Evolutionary conservation across 176 grass and related monocot species (phyloP), one percentile per base, ranked within the genome.

Genomic region (Avena atlantica): DNA sequence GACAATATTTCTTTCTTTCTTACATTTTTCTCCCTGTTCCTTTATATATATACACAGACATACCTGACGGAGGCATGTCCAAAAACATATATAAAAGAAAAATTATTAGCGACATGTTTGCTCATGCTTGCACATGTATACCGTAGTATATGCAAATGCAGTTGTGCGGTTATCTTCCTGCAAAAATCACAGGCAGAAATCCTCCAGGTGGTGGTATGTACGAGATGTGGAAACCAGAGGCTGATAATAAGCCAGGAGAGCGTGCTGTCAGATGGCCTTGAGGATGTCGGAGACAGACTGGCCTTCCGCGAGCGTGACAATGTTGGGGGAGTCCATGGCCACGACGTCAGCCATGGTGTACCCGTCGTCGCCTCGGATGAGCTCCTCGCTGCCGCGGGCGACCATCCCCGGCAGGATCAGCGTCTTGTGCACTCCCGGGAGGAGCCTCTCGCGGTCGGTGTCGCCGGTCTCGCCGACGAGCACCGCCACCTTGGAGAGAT

Each of bases 381-480:
- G 90, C 90, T 89, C 87, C 74, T 95, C 96, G 45, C 92, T 90
- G 85, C 93, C 96, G 24, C 37, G 65, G 5, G 62, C 8, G 2
- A 92, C 93, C 21, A 92, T 51, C 8, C 87, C 96, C 88, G 80
- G 79, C 70, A 95, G 10, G 27, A 94, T 86, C 53, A 95, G 7
- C 31, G 96, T 98, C 81, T 53, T 90, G 90, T 95, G 93, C 23
- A 98, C 13, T 34, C 96, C 96, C 1, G 96, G 92, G 11, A 98
- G 90, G 36, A 98, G 87, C 48, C 87, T 82, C 74, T 98, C 93
- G 8, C 84, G 80, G 78, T 98, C 96, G 3, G 93, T 98, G 81
- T 98, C 96, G 20, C 96, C 96, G 80, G 79, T 92, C n/a, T 94
- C 96, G 49, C 96, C 96, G 4, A 89, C 92, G 11, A 95, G 79